Conservation (phyloP, 345 rosid species). For the Garcia nutans region DNA sequence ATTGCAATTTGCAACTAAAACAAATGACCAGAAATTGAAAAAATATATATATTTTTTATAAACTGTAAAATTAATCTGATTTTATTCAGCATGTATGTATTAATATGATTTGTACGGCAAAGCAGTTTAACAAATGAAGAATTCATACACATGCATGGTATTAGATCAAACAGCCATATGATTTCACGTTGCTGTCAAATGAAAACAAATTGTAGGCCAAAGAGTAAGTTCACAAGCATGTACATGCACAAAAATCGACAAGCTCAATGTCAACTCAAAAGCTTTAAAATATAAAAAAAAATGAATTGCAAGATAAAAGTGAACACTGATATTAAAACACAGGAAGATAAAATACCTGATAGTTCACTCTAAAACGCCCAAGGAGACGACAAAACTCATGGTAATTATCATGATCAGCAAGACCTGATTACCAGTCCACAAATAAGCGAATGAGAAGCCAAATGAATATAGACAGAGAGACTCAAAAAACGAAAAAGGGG, state of each 20-base stretch:
- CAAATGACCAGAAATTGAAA: not conserved
- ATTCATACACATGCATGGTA: not conserved
- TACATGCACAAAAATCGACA: not conserved
- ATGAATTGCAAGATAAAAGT: not conserved
- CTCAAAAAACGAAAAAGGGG: too few species aligned
- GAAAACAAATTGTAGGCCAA: not conserved
- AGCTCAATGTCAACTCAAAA: slow-evolving; percentile 2
- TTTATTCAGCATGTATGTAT: not conserved
- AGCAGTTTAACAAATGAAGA: not conserved
- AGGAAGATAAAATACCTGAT: slow-evolving; percentile 58
- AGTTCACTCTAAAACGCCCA: slow-evolving; percentile 92
- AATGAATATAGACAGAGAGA: not conserved
- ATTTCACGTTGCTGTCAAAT: slow-evolving; percentile 1
- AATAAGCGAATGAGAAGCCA: slow-evolving; percentile 1
- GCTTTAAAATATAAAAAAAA: not conserved
- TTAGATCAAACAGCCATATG: not conserved
- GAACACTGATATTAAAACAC: not conserved
- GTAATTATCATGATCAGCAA: slow-evolving; percentile 99
- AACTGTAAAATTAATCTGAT: not conserved
- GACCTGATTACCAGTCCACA: slow-evolving; percentile 55
- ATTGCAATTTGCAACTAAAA: not conserved
- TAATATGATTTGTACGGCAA: not conserved
- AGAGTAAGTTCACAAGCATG: not conserved
- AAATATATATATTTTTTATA: not conserved
- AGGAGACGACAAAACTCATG: slow-evolving; percentile 98